phyloP scores from a whole-genome alignment of 2,329 filamentous ascomycete genomes.

The Aspergillus pseudoterreus region DNA sequence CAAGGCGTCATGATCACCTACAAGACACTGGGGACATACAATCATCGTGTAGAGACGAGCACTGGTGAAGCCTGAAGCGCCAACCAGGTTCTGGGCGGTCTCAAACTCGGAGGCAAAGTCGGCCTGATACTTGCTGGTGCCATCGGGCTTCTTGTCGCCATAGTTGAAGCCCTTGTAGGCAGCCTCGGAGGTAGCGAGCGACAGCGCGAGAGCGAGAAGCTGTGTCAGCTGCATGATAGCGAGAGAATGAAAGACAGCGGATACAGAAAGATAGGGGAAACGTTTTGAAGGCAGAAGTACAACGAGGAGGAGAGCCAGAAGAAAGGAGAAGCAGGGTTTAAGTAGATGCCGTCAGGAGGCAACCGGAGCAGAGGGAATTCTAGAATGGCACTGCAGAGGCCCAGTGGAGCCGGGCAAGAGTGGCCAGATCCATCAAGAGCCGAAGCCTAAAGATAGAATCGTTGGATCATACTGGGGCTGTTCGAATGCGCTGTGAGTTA shows the following conservation, averaged over 20 bases:
- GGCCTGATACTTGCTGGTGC: slow-evolving; percentile 38
- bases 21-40: slow-evolving; percentile 18
- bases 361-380: not conserved
- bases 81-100: slow-evolving; percentile 35
- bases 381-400: not conserved
- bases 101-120: slow-evolving; percentile 46
- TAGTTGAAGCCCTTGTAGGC: slow-evolving; percentile 49
- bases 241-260: not conserved
- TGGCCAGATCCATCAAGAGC: not conserved
- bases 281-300: not conserved
- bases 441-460: not conserved
- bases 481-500: not conserved
- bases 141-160: slow-evolving; percentile 38
- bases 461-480: not conserved
- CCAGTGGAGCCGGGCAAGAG: not conserved
- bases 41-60: slow-evolving; percentile 62
- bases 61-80: slow-evolving; percentile 42
- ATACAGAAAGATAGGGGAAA: not conserved
- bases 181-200: slow-evolving; percentile 32
- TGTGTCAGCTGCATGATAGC: slow-evolving; percentile 32
- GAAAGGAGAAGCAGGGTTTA: not conserved
- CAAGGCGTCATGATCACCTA: not conserved
- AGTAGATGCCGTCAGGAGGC: not conserved
- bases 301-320: not conserved
- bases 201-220: slow-evolving; percentile 32